A percentile compares a stretch with the other conserved stretches of the same genome.
Evolutionary conservation across 2,329 filamentous ascomycete species (phyloP).

Genomic region (Aspergillus fructus): DNA sequence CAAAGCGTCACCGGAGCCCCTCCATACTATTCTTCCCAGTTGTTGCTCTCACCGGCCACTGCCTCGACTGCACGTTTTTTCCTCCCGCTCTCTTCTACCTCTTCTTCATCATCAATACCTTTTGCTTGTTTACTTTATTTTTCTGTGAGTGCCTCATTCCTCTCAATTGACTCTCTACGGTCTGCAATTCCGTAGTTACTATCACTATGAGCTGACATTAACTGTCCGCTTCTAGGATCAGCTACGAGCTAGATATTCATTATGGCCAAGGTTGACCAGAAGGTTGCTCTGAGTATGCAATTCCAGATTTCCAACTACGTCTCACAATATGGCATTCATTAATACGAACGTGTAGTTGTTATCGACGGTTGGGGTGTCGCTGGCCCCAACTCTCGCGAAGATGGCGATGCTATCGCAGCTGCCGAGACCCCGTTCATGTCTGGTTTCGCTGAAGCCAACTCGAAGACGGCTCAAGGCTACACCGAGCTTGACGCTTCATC

Average conservation of each 20-base stretch:
- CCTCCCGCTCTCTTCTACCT: conserved; percentile 15
- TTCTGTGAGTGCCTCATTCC: conserved; percentile 10
- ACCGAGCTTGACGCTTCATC: conserved; percentile 94
- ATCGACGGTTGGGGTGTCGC: conserved; percentile 98
- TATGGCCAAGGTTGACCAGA: conserved; percentile 69
- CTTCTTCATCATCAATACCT: conserved; percentile 6
- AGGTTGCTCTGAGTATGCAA: conserved; percentile 64
- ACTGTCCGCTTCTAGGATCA: conserved; percentile 22
- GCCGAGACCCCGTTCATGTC: conserved; percentile 96
- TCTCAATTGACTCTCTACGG: not conserved
- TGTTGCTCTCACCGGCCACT: conserved; percentile 28
- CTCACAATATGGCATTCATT: conserved; percentile 23
- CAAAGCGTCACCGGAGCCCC: conserved; percentile 38
- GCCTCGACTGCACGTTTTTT: conserved; percentile 13
- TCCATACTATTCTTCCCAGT: conserved; percentile 5
- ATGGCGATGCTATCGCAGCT: conserved; percentile 93
- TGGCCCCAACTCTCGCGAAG: conserved; percentile 72
- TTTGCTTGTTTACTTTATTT: not conserved
- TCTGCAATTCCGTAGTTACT: conserved; percentile 1
- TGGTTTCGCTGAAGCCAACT: conserved; percentile 65
- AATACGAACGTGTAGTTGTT: conserved; percentile 66
- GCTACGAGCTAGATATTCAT: conserved; percentile 28
- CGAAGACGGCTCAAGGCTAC: conserved; percentile 77
- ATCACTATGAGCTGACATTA: conserved; percentile 7
- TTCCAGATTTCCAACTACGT: conserved; percentile 16